Evolutionary conservation across 2,329 filamentous ascomycete species (phyloP).

Genomic region (Aspergillus persii): DNA sequence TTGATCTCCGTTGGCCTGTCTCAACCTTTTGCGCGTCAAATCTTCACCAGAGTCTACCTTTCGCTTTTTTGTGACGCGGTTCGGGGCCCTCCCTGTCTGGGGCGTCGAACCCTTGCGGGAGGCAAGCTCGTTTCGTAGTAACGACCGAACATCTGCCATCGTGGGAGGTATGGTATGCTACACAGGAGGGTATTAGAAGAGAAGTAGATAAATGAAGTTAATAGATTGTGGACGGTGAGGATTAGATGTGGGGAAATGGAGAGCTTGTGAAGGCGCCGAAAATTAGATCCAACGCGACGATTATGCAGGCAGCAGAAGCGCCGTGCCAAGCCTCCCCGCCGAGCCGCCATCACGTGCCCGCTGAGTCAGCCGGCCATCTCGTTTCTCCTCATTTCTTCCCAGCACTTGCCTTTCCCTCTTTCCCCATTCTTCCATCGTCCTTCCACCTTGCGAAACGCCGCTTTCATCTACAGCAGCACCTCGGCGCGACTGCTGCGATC

Average conservation of each 20-base stretch:
- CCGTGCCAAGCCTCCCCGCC: constrained; percentile 20
- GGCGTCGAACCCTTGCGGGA: constrained; percentile 66
- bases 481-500: background rate
- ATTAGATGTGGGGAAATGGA: constrained; percentile 23
- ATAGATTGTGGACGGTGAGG: constrained; percentile 4
- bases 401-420: background rate
- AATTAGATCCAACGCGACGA: constrained; percentile 19
- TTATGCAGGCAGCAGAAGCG: constrained; percentile 7
- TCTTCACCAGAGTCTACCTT: constrained; percentile 49
- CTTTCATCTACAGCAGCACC: constrained; percentile 1
- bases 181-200: background rate
- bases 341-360: constrained; percentile 21
- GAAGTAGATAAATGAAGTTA: background rate
- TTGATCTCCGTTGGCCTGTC: constrained; percentile 32
- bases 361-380: constrained; percentile 15
- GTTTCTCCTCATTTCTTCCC: constrained; percentile 11
- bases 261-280: constrained; percentile 16
- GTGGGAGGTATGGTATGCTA: background rate
- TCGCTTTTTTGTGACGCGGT: constrained; percentile 51
- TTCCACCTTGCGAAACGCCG: background rate
- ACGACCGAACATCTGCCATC: constrained; percentile 77
- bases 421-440: constrained; percentile 7
- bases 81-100: constrained; percentile 40
- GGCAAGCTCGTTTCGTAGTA: constrained; percentile 74
- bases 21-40: constrained; percentile 44